Evolutionary conservation across 352 stramenopile species (phyloP).

Genomic region (Globisporangium nagaii): DNA sequence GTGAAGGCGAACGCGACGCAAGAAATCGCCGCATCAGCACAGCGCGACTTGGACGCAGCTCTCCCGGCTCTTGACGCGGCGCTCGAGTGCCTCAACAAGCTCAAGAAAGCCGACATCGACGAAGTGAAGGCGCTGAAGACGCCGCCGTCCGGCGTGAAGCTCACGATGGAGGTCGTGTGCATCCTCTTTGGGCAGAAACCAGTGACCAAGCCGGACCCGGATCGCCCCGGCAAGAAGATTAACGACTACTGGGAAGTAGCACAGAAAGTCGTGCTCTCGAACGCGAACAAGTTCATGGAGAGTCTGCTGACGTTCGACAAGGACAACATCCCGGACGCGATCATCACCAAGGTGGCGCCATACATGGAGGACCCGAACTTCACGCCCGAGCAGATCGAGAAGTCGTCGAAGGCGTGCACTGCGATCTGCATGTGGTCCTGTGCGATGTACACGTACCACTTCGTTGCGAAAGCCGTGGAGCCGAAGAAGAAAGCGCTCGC

Average conservation of each 20-base stretch:
- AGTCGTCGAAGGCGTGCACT: conserved; percentile 88
- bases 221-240: conserved; percentile 88
- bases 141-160: conserved; percentile 84
- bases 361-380: conserved; percentile 91
- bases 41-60: conserved; percentile 84
- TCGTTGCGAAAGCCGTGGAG: conserved; percentile 75
- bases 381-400: conserved; percentile 88
- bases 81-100: conserved; percentile 84
- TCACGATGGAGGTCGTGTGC: conserved; percentile 92
- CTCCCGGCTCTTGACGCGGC: conserved; percentile 83
- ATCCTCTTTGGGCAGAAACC: conserved; percentile 90
- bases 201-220: conserved; percentile 80
- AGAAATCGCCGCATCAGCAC: conserved; percentile 87
- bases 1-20: conserved; percentile 85
- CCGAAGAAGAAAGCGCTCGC: conserved; percentile 68
- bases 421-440: conserved; percentile 89
- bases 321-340: conserved; percentile 90
- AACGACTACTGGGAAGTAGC: conserved; percentile 90
- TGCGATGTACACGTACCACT: conserved; percentile 85
- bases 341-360: conserved; percentile 72
- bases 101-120: conserved; percentile 91
- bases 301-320: conserved; percentile 90
- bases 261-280: conserved; percentile 88
- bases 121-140: conserved; percentile 91
- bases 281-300: conserved; percentile 91